Percentiles rank a stretch among this genome's conserved stretches.
phyloP scores from a whole-genome alignment of 352 stramenopile species.

The Thalassiosira mediterranea region DNA sequence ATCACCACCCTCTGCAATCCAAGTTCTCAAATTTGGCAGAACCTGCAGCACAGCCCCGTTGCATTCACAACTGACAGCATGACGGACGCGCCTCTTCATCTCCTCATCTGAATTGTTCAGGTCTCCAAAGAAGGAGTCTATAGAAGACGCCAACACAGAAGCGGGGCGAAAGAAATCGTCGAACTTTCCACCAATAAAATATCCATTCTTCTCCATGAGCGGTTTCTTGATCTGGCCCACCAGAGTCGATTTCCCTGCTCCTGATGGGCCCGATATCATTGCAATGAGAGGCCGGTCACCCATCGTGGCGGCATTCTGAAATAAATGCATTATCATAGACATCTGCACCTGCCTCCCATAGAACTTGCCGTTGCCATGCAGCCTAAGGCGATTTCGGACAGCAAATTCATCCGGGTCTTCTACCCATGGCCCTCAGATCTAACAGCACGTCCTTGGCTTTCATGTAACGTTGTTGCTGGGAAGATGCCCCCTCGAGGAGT shows the following conservation, averaged over 20 bases:
- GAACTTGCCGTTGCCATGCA: too few relatives aligned
- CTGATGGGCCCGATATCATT: conserved; percentile 28
- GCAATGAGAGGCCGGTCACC: conserved; percentile 28
- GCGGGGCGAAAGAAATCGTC: background rate
- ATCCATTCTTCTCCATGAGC: conserved; percentile 22
- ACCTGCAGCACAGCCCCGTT: background rate
- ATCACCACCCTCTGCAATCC: background rate
- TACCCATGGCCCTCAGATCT: too few relatives aligned
- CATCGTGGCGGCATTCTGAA: conserved; percentile 8
- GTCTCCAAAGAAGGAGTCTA: conserved; percentile 24
- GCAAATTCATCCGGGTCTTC: too few relatives aligned
- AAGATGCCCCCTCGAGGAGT: too few relatives aligned
- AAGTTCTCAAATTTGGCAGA: conserved; percentile 36
- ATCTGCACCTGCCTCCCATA: conserved; percentile 37
- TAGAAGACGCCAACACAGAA: conserved; percentile 7
- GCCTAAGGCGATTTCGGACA: too few relatives aligned
- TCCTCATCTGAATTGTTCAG: background rate
- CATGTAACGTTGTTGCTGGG: too few relatives aligned
- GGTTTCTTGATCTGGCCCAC: conserved; percentile 44
- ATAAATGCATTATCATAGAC: conserved; percentile 37
- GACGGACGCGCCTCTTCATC: conserved; percentile 4
- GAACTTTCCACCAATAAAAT: conserved; percentile 51
- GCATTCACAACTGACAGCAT: conserved; percentile 11
- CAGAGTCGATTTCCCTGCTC: conserved; percentile 37
- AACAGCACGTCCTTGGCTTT: too few relatives aligned